A percentile compares a stretch with the other conserved stretches of the same genome.
phyloP scores from a whole-genome alignment of 352 stramenopile species.

The Phytophthora europaea region DNA sequence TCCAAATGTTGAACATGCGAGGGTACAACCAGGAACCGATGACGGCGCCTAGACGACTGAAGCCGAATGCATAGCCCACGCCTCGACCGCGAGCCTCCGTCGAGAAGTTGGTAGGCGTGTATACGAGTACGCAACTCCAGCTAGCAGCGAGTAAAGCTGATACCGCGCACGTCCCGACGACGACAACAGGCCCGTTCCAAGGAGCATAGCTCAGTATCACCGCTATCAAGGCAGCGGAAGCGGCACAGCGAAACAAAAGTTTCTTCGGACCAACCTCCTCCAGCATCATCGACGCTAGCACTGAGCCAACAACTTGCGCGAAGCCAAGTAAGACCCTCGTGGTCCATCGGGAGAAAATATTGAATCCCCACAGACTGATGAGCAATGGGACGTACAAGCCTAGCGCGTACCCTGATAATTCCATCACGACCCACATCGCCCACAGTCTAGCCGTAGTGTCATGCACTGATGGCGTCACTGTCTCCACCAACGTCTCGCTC shows the following conservation, averaged over 20 bases:
- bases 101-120: slow-evolving; percentile 19
- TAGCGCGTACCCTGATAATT: slow-evolving; percentile 40
- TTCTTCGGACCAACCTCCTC: slow-evolving; percentile 18
- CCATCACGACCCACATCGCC: slow-evolving; percentile 37
- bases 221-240: not conserved
- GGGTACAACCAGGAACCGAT: slow-evolving; percentile 31
- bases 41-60: slow-evolving; percentile 19
- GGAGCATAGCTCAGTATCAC: slow-evolving; percentile 15
- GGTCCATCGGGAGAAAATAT: slow-evolving; percentile 30
- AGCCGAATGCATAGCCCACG: slow-evolving; percentile 26
- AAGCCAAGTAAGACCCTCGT: slow-evolving; percentile 20
- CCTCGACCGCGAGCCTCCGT: slow-evolving; percentile 24
- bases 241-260: slow-evolving; percentile 14
- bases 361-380: slow-evolving; percentile 38
- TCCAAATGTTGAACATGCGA: slow-evolving; percentile 40
- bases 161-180: slow-evolving; percentile 18
- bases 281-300: slow-evolving; percentile 19
- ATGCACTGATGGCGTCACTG: not conserved
- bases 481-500: not conserved
- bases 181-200: slow-evolving; percentile 19
- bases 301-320: slow-evolving; percentile 20
- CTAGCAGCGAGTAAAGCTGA: slow-evolving; percentile 22
- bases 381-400: slow-evolving; percentile 33
- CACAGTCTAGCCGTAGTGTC: slow-evolving; percentile 25
- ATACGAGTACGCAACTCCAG: slow-evolving; percentile 34